Evolutionary conservation across 768 basidiomycete species (phyloP).

Genomic region (Holtermanniella nyarrowii): DNA sequence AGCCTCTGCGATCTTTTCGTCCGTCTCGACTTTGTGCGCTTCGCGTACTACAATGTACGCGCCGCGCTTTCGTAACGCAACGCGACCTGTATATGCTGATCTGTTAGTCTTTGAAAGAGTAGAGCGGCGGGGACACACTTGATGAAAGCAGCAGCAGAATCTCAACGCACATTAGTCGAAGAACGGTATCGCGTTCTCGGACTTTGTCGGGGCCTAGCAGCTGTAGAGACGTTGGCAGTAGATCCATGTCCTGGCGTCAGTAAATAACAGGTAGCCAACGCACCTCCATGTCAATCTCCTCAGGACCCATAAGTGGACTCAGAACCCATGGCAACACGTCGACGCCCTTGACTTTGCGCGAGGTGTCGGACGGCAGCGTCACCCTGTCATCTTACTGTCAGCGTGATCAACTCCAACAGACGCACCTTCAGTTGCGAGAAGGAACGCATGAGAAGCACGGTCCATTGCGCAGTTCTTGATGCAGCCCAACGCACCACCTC

Average conservation of each 20-base stretch:
- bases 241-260: slow-evolving; percentile 67
- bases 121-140: slow-evolving; percentile 40
- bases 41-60: slow-evolving; percentile 76
- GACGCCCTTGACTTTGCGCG: slow-evolving; percentile 49
- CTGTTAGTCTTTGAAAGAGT: neutral
- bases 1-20: slow-evolving; percentile 75
- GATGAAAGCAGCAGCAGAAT: slow-evolving; percentile 79
- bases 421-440: slow-evolving; percentile 39
- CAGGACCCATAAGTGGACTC: slow-evolving; percentile 83
- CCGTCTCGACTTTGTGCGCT: slow-evolving; percentile 65
- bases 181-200: slow-evolving; percentile 64
- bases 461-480: slow-evolving; percentile 53
- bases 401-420: slow-evolving; percentile 1
- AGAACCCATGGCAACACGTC: slow-evolving; percentile 76
- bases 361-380: slow-evolving; percentile 51
- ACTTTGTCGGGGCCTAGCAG: slow-evolving; percentile 75
- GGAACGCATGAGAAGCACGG: slow-evolving; percentile 33
- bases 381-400: slow-evolving; percentile 49
- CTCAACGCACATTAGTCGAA: slow-evolving; percentile 79
- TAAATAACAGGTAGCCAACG: slow-evolving; percentile 13
- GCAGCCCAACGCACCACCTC: slow-evolving; percentile 74
- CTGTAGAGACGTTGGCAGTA: slow-evolving; percentile 70
- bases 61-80: slow-evolving; percentile 65
- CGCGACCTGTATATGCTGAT: slow-evolving; percentile 65
- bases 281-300: slow-evolving; percentile 88